Evolutionary conservation across 2,329 filamentous ascomycete genomes (phyloP), one percentile per base, ranked within the genome.

Genomic region (Graphilbum fragrans): DNA sequence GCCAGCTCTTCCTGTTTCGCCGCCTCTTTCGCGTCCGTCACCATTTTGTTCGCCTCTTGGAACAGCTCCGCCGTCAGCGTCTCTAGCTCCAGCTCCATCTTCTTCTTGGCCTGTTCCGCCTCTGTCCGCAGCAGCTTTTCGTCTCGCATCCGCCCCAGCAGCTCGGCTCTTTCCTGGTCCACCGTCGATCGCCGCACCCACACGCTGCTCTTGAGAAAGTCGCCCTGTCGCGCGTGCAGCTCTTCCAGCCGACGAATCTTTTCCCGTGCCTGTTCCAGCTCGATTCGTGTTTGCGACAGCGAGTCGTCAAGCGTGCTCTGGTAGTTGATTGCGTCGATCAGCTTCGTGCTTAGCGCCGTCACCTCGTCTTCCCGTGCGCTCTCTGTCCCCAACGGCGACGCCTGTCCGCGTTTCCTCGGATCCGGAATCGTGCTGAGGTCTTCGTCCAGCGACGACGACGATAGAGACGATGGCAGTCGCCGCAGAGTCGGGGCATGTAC

Each of bases 1-100:
- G 74, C 72, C 50, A 95, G 87, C 31, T 86, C 82, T 52, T 95
- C 86, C 48, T 76, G 79, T 46, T 87, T 80, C 9, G 92, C 87
- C 47, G 94, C 86, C 58, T 88, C 86, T 55, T 94, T 86, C 31
- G 90, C 90, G 16, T 77, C 79, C 33, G 90, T 85, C 40, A 98
- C 92, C 90, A 98, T 96, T 70, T 83, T 88, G 64, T 98, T 96
- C 38, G 92, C 92, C 66, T 98, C 90, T 57, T 96, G 87, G 48
- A 98, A 98, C n/a, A 98, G 71, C 22, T 86, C 87, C 2, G 86
- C 80, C 0, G 92, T 96, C 48, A 98, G 62, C 40, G 78, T 85
- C 62, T 96, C 92, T 36, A 98, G 66, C 60, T 98, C 92, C 51
- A 83, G 80, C 58, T 98, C 92, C 23, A 95, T 94, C 48, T 80